These are phyloP conservation scores for Butyriboletus appendiculatus DNA, from an alignment of 1,284 basidiomycete genomes.

Conservation along the genomic window DNA sequence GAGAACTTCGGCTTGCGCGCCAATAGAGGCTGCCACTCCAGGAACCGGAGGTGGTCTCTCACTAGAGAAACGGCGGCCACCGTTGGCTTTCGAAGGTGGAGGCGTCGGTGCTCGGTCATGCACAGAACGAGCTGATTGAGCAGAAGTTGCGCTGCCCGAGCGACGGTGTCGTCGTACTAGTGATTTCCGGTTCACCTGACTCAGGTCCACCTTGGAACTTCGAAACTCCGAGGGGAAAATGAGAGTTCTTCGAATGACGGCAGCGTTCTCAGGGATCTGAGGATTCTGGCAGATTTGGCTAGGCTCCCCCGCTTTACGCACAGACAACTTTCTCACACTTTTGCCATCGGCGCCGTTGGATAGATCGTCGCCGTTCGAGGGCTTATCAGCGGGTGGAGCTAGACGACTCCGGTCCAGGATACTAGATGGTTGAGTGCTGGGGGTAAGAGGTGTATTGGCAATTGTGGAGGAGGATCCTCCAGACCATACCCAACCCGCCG, in stretches of 20 bases:
- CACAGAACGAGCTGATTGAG: slow-evolving; percentile 59
- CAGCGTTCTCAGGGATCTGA: slow-evolving; percentile 41
- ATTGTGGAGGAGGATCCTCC: slow-evolving; percentile 43
- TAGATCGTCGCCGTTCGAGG: slow-evolving; percentile 38
- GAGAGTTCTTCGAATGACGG: slow-evolving; percentile 73
- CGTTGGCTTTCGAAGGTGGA: slow-evolving; percentile 63
- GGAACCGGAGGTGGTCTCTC: slow-evolving; percentile 72
- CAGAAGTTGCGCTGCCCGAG: slow-evolving; percentile 55
- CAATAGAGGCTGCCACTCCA: slow-evolving; percentile 54
- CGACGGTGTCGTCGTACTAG: slow-evolving; percentile 52
- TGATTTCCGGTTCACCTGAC: slow-evolving; percentile 54
- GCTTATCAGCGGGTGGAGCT: slow-evolving; percentile 35
- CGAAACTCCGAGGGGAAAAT: slow-evolving; percentile 70
- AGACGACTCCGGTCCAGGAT: slow-evolving; percentile 28
- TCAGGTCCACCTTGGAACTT: slow-evolving; percentile 53
- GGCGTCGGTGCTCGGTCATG: slow-evolving; percentile 82
- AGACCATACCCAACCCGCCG: slow-evolving; percentile 42
- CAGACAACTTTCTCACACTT: slow-evolving; percentile 37
- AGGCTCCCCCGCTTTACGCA: slow-evolving; percentile 43
- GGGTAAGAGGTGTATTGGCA: slow-evolving; percentile 14
- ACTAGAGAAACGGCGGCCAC: slow-evolving; percentile 60
- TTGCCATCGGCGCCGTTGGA: slow-evolving; percentile 32
- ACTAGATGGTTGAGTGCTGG: slow-evolving; percentile 15
- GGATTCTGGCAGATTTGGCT: slow-evolving; percentile 43
- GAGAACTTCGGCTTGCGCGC: slow-evolving; percentile 47